Base-by-base conservation (phyloP, 2,329 filamentous ascomycete genomes). In the Fusarium nisikadoi region DNA sequence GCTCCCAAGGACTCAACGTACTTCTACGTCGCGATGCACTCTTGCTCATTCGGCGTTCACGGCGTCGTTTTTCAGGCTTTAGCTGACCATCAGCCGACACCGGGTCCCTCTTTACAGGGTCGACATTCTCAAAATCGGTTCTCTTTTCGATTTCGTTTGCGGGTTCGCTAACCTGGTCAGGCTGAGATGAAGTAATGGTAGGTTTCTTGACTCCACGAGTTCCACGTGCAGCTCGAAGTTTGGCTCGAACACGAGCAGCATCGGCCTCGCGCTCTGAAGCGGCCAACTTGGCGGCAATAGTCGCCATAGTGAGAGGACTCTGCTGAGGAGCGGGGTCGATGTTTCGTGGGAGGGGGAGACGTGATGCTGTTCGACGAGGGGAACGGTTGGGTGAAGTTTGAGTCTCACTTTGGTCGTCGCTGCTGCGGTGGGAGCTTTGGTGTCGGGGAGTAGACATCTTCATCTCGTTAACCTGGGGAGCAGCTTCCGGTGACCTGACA, bases 1-100 rank as follows among this genome's bases (percentile, higher is more conserved):
- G 81, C 81, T 95, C 93, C 85, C 91, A 92, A 6, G 92, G 90
- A 75, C 89, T 94, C 36, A 95, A 83, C 25, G 93, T 95, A 76
- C 92, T 94, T 79, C 93, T 87, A 77, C 93, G 86, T 77, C 92
- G 84, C 66, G 87, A 91, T 6, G 89, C 85, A 13, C 80, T 84
- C 83, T 83, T 91, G 80, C 79, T 90, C 76, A 80, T 85, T 78
- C 83, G 87, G 79, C 81, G 84, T 76, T 84, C 88, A 45, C 86
- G 83, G 78, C 88, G 88, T 36, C 86, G 83, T 79, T 84, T 84
- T 52, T 80, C 77, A 8, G 80, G 79, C 55, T 70, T 77, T 50
- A 77, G 70, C 62, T 75, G 72, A 45, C 66, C 67, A 12, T 74
- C 71, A 39, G 68, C 64, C 23, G 55, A 62, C 23, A 47, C 62